Percentiles rank a stretch among this genome's conserved stretches.
Conservation (phyloP, 2,329 filamentous ascomycete genomes). For the Periconia digitata region DNA sequence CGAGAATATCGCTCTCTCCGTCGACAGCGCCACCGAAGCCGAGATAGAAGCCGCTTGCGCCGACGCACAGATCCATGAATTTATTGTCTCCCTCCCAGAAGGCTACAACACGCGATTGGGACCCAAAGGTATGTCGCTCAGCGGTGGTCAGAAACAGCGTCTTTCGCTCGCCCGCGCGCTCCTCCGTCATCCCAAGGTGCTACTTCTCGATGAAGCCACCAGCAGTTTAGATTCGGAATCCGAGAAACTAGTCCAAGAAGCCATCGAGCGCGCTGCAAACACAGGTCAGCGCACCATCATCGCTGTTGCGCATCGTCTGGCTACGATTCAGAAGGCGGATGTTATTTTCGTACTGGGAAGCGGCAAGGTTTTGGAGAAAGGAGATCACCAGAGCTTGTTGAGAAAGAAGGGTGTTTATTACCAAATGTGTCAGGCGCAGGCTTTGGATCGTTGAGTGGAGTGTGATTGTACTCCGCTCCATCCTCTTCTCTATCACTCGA, state of each 20-base stretch:
- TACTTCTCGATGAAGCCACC: conserved; percentile 32
- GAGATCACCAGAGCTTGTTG: conserved; percentile 32
- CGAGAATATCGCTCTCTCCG: conserved; percentile 43
- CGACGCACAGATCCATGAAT: conserved; percentile 44
- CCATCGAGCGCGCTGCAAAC: conserved; percentile 23
- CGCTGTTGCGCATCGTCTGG: conserved; percentile 29
- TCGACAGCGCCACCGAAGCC: conserved; percentile 29
- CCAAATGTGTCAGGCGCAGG: conserved; percentile 27
- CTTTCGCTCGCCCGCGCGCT: conserved; percentile 29
- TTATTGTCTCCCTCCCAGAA: conserved; percentile 38
- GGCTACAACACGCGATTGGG: conserved; percentile 40
- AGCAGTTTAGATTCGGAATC: conserved; percentile 20
- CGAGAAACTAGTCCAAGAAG: conserved; percentile 27
- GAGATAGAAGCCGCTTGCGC: conserved; percentile 35
- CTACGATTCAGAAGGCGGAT: conserved; percentile 33
- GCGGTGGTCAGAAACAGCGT: conserved; percentile 34
- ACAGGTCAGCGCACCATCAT: conserved; percentile 22
- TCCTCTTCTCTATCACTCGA: neutral
- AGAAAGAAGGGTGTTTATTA: conserved; percentile 24
- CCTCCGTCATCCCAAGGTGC: conserved; percentile 23
- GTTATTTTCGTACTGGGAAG: conserved; percentile 30
- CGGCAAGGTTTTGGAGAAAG: conserved; percentile 26
- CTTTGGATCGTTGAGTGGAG: conserved; percentile 32
- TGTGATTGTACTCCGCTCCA: too few species aligned
- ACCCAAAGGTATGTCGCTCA: conserved; percentile 36